Evolutionary conservation across 75 land plant genomes (phyloP).

Genomic region (Cryptomeria japonica): DNA sequence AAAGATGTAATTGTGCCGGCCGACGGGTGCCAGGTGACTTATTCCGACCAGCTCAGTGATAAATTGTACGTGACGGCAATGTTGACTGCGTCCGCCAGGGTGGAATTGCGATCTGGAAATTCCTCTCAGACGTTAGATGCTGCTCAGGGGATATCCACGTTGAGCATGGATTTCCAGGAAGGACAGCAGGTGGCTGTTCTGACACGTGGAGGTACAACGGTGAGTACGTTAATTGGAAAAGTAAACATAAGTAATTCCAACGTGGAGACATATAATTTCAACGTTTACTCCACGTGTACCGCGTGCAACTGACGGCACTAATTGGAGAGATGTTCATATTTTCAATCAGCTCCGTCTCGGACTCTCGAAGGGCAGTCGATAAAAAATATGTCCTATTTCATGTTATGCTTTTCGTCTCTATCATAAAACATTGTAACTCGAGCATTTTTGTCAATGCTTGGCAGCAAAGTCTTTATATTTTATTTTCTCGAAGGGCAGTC

Average conservation of each 20-base stretch:
- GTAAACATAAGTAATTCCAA: background rate
- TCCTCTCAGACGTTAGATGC: background rate
- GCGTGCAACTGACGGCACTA: background rate
- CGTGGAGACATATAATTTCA: conserved; percentile 5
- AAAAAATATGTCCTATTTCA: too few relatives aligned
- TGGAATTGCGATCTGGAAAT: background rate
- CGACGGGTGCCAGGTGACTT: background rate
- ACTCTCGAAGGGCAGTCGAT: too few relatives aligned
- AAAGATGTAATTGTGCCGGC: background rate
- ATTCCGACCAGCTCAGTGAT: background rate
- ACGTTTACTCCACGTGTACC: conserved; percentile 10
- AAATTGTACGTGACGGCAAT: conserved; percentile 7
- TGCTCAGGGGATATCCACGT: background rate
- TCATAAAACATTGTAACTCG: too few relatives aligned
- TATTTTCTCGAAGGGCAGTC: too few relatives aligned
- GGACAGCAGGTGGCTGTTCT: conserved; percentile 2
- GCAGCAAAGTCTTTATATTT: too few relatives aligned
- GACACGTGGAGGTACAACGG: background rate
- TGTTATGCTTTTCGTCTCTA: too few relatives aligned
- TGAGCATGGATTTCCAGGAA: background rate
- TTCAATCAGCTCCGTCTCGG: too few relatives aligned
- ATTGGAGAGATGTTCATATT: too few relatives aligned
- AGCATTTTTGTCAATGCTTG: too few relatives aligned
- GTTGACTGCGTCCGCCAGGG: background rate
- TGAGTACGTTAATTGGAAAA: background rate